Conservation (phyloP, 2,329 filamentous ascomycete genomes). For the Xylaria sp. region DNA sequence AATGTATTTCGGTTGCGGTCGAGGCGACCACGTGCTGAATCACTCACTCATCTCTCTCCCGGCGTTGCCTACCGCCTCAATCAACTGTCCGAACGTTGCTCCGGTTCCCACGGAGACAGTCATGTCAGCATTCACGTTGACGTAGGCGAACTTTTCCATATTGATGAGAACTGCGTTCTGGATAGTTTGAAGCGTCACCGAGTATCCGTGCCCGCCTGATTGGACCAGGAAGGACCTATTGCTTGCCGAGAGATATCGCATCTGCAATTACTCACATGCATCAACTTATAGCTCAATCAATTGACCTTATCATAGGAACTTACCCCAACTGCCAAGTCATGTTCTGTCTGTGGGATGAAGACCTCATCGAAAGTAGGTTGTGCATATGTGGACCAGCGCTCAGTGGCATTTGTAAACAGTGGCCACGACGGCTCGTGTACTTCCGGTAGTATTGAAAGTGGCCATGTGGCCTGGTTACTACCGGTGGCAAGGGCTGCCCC, state of each 20-base stretch:
- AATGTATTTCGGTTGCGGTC: no score
- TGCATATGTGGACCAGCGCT: neutral
- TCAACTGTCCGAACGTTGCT: neutral
- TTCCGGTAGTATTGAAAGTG: no score
- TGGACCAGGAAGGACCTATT: neutral
- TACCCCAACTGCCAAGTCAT: neutral
- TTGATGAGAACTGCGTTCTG: neutral
- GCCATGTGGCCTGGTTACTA: no score
- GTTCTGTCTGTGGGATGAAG: neutral
- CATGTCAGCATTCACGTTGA: no score
- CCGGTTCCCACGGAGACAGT: neutral
- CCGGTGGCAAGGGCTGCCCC: no score
- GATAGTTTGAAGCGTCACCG: neutral
- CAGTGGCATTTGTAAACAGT: neutral
- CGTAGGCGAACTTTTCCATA: neutral
- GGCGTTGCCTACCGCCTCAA: no score
- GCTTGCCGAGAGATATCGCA: neutral
- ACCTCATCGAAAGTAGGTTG: neutral
- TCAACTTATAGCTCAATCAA: no score
- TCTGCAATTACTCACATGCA: neutral
- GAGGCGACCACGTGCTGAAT: no score
- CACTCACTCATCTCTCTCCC: no score
- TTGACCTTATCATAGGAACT: neutral
- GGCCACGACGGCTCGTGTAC: neutral
- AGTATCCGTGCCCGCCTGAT: neutral